phyloP scores from a whole-genome alignment of 164 flowering plant genomes.

The Cinnamomum micranthum region DNA sequence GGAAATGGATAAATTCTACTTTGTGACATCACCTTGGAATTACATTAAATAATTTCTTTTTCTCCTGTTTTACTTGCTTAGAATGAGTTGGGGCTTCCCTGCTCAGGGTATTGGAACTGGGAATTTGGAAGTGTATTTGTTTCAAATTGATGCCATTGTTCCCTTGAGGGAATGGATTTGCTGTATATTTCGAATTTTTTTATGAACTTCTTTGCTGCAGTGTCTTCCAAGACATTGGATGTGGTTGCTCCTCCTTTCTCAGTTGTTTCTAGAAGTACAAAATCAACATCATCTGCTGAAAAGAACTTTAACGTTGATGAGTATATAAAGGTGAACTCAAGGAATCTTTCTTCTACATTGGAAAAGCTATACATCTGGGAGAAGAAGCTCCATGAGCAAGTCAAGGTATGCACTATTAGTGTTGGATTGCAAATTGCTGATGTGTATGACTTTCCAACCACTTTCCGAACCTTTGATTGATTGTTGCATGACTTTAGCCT shows the following conservation, averaged over 20 bases:
- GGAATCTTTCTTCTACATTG: slow-evolving; percentile 70
- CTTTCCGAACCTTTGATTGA: too few relatives aligned
- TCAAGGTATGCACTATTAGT: slow-evolving; percentile 56
- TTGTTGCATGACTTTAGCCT: too few relatives aligned
- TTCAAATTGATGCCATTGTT: too few relatives aligned
- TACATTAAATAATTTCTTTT: too few relatives aligned
- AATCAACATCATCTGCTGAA: slow-evolving; percentile 37
- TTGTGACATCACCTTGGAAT: too few relatives aligned
- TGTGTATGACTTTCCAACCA: not conserved
- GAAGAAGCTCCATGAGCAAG: slow-evolving; percentile 90
- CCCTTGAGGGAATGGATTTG: not conserved
- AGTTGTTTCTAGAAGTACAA: slow-evolving; percentile 34
- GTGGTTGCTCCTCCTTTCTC: slow-evolving; percentile 55
- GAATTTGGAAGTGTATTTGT: too few relatives aligned
- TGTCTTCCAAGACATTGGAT: slow-evolving; percentile 76
- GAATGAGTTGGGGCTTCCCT: not conserved
- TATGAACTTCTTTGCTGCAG: slow-evolving; percentile 28
- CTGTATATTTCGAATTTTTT: not conserved
- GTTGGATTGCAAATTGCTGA: not conserved
- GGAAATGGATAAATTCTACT: too few relatives aligned
- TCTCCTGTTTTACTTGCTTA: not conserved
- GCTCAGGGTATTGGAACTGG: not conserved
- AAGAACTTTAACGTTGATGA: slow-evolving; percentile 39
- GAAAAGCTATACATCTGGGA: slow-evolving; percentile 89
- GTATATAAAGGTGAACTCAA: slow-evolving; percentile 36